Evolutionary conservation across 2,329 filamentous ascomycete species (phyloP).

Genomic region (Pyrenophora graminea): DNA sequence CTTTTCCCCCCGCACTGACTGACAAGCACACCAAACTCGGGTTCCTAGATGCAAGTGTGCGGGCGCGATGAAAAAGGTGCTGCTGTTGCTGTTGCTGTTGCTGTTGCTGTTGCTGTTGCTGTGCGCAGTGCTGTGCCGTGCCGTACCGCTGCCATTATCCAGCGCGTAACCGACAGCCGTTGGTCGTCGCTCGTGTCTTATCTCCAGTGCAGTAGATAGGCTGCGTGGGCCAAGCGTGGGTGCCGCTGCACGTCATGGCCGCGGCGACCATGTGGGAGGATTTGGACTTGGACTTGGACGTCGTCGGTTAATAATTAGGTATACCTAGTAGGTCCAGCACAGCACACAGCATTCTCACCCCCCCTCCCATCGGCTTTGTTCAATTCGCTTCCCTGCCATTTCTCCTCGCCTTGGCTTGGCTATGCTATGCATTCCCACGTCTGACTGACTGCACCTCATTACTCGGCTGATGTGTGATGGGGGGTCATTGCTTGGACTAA

Average conservation of each 20-base stretch:
- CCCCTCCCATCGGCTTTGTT: no score
- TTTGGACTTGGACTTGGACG: no score
- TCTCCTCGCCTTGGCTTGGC: no score
- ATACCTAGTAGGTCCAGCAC: no score
- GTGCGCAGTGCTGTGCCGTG: background rate
- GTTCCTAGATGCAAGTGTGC: conserved; percentile 2
- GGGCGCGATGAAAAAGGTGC: conserved; percentile 7
- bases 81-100: no score
- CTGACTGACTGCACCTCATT: background rate
- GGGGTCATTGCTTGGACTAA: background rate
- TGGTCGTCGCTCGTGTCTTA: conserved; percentile 17
- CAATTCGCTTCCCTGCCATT: no score
- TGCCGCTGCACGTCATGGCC: conserved; percentile 2
- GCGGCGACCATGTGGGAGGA: background rate
- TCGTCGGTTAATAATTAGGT: no score
- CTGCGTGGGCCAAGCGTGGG: conserved; percentile 4
- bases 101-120: no score
- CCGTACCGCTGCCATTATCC: conserved; percentile 22
- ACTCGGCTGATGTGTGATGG: background rate
- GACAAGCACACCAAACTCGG: background rate
- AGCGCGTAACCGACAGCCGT: conserved; percentile 16
- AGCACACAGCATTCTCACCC: no score
- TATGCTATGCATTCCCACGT: no score
- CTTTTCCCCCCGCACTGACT: conserved; percentile 23
- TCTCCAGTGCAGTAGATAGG: conserved; percentile 21